Conservation (phyloP, 805 yeast genomes). For the Yamadazyma sp. region DNA sequence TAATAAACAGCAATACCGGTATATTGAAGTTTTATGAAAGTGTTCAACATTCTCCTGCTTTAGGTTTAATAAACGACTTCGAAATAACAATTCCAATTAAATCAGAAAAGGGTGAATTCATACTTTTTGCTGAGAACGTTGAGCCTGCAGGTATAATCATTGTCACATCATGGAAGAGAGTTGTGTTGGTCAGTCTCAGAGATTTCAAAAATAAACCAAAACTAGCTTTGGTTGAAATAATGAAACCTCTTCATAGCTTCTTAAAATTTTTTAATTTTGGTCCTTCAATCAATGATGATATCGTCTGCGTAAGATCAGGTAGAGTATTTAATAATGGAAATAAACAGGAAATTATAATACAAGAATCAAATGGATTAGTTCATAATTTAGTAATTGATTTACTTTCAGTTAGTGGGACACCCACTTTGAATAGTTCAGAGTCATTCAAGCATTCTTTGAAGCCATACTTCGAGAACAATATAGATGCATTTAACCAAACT, state of each 20-base stretch:
- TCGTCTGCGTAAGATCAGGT: constrained; percentile 60
- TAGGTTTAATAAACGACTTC: constrained; percentile 51
- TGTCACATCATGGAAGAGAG: constrained; percentile 68
- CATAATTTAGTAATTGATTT: constrained; percentile 26
- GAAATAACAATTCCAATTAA: constrained; percentile 40
- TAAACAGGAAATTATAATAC: constrained; percentile 39
- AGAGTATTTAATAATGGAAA: constrained; percentile 47
- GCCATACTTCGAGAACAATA: constrained; percentile 24
- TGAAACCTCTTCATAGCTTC: constrained; percentile 16
- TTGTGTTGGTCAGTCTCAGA: constrained; percentile 57
- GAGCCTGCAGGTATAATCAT: constrained; percentile 74
- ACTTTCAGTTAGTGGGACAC: constrained; percentile 25
- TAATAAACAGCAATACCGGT: constrained; percentile 60
- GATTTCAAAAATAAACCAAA: constrained; percentile 66
- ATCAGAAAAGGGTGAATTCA: constrained; percentile 44
- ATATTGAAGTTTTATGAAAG: constrained; percentile 67
- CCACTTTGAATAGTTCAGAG: constrained; percentile 22
- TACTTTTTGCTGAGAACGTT: constrained; percentile 55
- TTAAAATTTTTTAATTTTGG: constrained; percentile 9
- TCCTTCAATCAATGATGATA: constrained; percentile 34
- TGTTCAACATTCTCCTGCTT: constrained; percentile 65
- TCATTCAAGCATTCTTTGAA: constrained; percentile 33
- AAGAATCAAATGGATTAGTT: constrained; percentile 45
- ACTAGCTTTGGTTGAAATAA: constrained; percentile 33
- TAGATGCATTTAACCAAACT: constrained; percentile 44